These are phyloP conservation scores for Rhizopus arrhizus DNA, from an alignment of 371 early-diverging fungal species.

Conservation along the genomic window DNA sequence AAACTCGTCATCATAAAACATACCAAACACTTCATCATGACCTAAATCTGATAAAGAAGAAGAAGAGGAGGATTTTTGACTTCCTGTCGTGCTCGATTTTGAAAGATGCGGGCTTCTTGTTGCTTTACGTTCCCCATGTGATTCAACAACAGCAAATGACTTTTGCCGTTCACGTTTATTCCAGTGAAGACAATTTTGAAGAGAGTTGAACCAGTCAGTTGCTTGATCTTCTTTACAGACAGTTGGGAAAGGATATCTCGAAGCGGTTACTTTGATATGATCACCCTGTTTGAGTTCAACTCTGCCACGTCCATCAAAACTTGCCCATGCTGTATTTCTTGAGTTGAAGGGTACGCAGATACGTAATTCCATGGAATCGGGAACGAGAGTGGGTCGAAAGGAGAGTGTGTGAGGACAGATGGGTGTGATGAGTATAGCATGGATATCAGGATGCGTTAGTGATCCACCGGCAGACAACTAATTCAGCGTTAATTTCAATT, in stretches of 20 bases:
- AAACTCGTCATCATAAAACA: constrained; percentile 43
- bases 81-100: not conserved
- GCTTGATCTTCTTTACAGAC: constrained; percentile 78
- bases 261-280: constrained; percentile 82
- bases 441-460: constrained; percentile 92
- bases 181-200: constrained; percentile 82
- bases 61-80: constrained; percentile 18
- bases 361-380: constrained; percentile 85
- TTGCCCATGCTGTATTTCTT: constrained; percentile 80
- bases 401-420: constrained; percentile 96
- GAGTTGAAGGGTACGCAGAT: constrained; percentile 79
- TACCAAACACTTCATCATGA: constrained; percentile 48
- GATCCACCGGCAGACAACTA: constrained; percentile 92
- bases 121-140: constrained; percentile 12
- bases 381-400: constrained; percentile 93
- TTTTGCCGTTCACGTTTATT: constrained; percentile 83
- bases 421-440: constrained; percentile 91
- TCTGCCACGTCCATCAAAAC: constrained; percentile 91
- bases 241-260: constrained; percentile 86
- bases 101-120: not conserved
- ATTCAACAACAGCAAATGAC: constrained; percentile 57
- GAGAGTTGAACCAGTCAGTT: constrained; percentile 82
- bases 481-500: constrained; percentile 4
- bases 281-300: constrained; percentile 89
- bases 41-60: constrained; percentile 23